Evolutionary conservation across 768 basidiomycete species (phyloP).

Genomic region (Russula brevipes): DNA sequence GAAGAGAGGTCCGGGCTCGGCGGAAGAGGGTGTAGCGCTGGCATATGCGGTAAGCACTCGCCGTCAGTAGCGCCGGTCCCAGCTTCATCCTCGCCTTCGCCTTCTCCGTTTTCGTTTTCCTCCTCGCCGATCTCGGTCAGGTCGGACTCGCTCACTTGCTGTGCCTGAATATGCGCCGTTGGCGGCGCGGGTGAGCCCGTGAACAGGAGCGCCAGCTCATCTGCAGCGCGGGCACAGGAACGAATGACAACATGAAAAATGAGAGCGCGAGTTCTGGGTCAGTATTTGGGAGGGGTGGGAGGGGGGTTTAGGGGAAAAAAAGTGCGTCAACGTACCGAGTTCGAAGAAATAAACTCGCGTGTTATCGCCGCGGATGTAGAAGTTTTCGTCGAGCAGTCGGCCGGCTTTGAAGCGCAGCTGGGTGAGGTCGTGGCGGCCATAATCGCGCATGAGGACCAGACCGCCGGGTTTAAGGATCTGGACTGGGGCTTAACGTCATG

Average conservation of each 20-base stretch:
- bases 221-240: slow-evolving; percentile 34
- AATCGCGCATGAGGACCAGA: slow-evolving; percentile 80
- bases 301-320: background rate
- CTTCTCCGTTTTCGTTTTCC: slow-evolving; percentile 23
- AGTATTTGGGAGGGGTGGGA: background rate
- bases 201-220: slow-evolving; percentile 75
- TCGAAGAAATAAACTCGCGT: slow-evolving; percentile 98
- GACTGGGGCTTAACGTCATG: background rate
- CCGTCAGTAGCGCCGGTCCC: background rate
- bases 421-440: slow-evolving; percentile 91
- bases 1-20: background rate
- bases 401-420: slow-evolving; percentile 89
- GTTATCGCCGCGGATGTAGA: slow-evolving; percentile 95
- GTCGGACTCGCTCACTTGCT: slow-evolving; percentile 25
- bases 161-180: slow-evolving; percentile 28
- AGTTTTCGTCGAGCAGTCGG: slow-evolving; percentile 85
- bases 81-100: background rate
- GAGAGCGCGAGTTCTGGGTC: background rate
- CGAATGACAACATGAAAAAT: background rate
- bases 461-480: slow-evolving; percentile 92
- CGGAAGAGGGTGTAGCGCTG: no score
- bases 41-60: background rate
- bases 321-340: slow-evolving; percentile 44
- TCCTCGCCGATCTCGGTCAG: slow-evolving; percentile 30
- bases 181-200: slow-evolving; percentile 53